phyloP scores from a whole-genome alignment of 2,329 filamentous ascomycete species.

The Bisporella sp. region DNA sequence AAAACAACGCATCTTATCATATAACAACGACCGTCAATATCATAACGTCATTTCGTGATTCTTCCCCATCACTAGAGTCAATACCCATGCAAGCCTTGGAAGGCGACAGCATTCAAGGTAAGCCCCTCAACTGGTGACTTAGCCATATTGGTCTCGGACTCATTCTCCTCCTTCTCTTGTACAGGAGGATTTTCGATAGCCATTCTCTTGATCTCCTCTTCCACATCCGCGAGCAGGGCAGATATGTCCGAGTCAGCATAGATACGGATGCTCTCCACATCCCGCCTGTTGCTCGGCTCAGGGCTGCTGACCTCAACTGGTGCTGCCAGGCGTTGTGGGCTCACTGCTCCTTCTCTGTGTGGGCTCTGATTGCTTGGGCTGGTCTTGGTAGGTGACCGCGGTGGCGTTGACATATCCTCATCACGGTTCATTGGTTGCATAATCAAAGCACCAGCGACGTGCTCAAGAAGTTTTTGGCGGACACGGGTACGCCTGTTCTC shows the following conservation, averaged over 20 bases:
- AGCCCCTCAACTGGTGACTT: not conserved
- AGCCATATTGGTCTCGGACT: not conserved
- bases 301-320: constrained; percentile 18
- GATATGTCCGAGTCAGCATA: constrained; percentile 64
- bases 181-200: not conserved
- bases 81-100: not conserved
- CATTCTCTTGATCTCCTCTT: constrained; percentile 47
- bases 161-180: constrained; percentile 13
- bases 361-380: too few species aligned
- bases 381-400: constrained; percentile 36
- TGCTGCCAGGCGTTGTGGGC: constrained; percentile 15
- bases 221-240: constrained; percentile 59
- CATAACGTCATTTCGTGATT: too few species aligned
- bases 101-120: not conserved
- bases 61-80: too few species aligned
- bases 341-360: not conserved
- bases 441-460: constrained; percentile 65
- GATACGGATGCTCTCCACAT: constrained; percentile 59
- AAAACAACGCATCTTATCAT: too few species aligned
- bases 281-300: constrained; percentile 27
- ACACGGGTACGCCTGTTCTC: constrained; percentile 71
- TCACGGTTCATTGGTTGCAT: constrained; percentile 21
- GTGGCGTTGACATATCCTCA: constrained; percentile 16
- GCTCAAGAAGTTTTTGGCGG: constrained; percentile 73
- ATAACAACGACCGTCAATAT: too few species aligned